Percentiles rank a stretch among this genome's conserved stretches.
Evolutionary conservation across 345 rosid genomes (phyloP).

Genomic region (Gossypium raimondii): DNA sequence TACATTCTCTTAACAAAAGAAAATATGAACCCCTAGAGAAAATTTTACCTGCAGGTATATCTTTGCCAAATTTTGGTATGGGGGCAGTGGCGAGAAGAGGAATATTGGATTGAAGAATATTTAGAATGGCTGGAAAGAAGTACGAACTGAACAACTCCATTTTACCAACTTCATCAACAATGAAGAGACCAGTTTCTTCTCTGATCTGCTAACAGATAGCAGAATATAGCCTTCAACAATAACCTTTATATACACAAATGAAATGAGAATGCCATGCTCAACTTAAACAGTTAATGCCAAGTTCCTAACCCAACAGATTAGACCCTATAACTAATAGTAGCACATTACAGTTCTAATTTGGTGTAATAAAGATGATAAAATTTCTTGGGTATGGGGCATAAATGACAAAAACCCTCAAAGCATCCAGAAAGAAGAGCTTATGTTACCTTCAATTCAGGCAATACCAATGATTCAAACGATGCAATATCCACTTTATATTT

Average conservation of each 20-base stretch:
- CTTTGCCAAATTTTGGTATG: slow-evolving; percentile 48
- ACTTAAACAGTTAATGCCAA: background rate
- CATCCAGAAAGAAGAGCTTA: background rate
- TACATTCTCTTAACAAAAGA: background rate
- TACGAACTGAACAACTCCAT: slow-evolving; percentile 69
- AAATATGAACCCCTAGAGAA: background rate
- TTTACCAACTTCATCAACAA: slow-evolving; percentile 72
- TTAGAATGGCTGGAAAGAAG: slow-evolving; percentile 64
- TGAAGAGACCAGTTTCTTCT: slow-evolving; percentile 53
- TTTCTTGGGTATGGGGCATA: background rate
- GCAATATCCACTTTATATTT: slow-evolving; percentile 61
- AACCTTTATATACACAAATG: background rate
- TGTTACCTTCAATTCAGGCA: slow-evolving; percentile 68
- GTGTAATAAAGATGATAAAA: background rate
- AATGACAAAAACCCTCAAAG: background rate
- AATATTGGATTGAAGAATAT: slow-evolving; percentile 50
- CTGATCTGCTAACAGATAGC: slow-evolving; percentile 35
- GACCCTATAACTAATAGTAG: background rate
- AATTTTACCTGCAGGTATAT: slow-evolving; percentile 52
- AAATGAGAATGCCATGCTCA: background rate
- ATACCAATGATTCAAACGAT: slow-evolving; percentile 64
- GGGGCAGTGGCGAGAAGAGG: slow-evolving; percentile 63
- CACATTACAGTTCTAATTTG: background rate
- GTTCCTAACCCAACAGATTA: background rate
- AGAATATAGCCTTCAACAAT: background rate